Percentiles rank a stretch among this genome's conserved stretches.
Conservation (phyloP, 768 basidiomycete species). For the Kwoniella europaea region DNA sequence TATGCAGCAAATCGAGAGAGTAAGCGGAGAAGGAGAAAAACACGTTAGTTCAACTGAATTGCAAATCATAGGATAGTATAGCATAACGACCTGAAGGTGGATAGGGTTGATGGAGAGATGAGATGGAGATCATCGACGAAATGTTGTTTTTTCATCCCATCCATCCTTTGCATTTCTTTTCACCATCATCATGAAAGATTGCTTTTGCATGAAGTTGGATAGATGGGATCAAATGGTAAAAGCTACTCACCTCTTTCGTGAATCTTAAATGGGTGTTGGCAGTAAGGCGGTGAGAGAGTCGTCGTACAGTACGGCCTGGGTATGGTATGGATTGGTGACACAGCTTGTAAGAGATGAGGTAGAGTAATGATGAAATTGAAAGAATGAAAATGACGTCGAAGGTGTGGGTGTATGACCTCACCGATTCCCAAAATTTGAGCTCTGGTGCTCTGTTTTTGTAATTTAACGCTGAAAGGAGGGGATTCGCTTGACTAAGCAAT, state of each 20-base stretch:
- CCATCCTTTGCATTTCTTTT: not conserved
- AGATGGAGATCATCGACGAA: not conserved
- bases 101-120: not conserved
- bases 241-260: not conserved
- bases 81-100: constrained; percentile 1
- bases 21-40: not conserved
- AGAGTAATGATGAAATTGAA: constrained; percentile 1
- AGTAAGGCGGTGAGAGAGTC: not conserved
- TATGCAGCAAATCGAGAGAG: not conserved
- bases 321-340: not conserved
- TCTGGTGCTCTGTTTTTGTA: not conserved
- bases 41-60: not conserved
- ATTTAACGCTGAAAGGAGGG: not conserved
- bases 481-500: constrained; percentile 4
- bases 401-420: constrained; percentile 8
- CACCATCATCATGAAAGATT: not conserved
- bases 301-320: not conserved
- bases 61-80: constrained; percentile 4
- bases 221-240: not conserved
- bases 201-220: not conserved
- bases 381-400: constrained; percentile 18
- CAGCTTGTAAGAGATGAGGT: not conserved
- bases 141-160: not conserved
- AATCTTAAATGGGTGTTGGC: not conserved
- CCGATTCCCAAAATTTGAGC: not conserved